phyloP scores from a whole-genome alignment of 202 grass and related monocot genomes.

The Setaria viridis region DNA sequence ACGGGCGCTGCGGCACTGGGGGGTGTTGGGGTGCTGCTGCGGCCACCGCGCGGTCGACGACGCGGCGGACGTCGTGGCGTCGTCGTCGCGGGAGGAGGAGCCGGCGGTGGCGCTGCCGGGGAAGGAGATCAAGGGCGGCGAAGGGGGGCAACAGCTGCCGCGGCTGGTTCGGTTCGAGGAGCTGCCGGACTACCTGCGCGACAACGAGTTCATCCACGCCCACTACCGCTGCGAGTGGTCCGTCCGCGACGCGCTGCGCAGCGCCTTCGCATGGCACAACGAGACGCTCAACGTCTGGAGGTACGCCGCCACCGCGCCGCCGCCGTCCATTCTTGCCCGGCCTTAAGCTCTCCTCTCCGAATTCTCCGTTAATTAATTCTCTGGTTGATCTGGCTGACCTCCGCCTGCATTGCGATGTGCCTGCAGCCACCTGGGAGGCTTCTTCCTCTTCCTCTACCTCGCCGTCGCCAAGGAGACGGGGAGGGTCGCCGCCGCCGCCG shows the following conservation, averaged over 20 bases:
- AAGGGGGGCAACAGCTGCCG: background rate
- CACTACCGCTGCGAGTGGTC: slow-evolving; percentile 93
- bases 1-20: too few species aligned
- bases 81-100: background rate
- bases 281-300: slow-evolving; percentile 99
- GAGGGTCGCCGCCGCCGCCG: slow-evolving; percentile 19
- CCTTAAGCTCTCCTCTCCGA: background rate
- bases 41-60: too few species aligned
- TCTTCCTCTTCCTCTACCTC: slow-evolving; percentile 83
- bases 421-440: slow-evolving; percentile 87
- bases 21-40: too few species aligned
- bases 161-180: slow-evolving; percentile 75
- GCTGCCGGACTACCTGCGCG: slow-evolving; percentile 80
- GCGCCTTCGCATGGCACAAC: slow-evolving; percentile 96
- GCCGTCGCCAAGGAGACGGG: slow-evolving; percentile 50
- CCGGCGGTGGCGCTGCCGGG: background rate
- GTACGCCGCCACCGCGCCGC: slow-evolving; percentile 9
- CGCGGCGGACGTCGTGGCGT: background rate
- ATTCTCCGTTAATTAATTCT: background rate
- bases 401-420: background rate
- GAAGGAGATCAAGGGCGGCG: background rate
- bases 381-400: background rate
- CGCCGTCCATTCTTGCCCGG: background rate
- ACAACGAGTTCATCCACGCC: slow-evolving; percentile 91
- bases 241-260: slow-evolving; percentile 86